phyloP scores from a whole-genome alignment of 2,329 filamentous ascomycete genomes.

The Claviceps humidiphila region DNA sequence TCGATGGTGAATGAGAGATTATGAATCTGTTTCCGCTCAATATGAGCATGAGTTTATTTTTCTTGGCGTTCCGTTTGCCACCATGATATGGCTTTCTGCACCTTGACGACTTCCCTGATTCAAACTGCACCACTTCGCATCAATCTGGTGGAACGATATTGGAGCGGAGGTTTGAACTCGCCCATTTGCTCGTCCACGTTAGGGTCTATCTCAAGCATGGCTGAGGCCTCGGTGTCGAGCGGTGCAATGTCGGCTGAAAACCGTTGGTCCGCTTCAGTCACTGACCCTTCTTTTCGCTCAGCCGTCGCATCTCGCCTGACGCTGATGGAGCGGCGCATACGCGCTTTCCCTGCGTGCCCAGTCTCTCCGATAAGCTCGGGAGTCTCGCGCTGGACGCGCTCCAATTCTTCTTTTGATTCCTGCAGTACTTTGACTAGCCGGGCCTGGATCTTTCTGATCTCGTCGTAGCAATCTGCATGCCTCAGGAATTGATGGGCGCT shows the following conservation, averaged over 20 bases:
- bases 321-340: conserved; percentile 38
- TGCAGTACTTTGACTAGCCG: conserved; percentile 51
- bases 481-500: conserved; percentile 84
- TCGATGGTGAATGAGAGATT: not conserved
- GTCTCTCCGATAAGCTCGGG: conserved; percentile 27
- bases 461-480: conserved; percentile 69
- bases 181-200: conserved; percentile 27
- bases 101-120: not conserved
- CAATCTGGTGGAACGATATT: conserved; percentile 29
- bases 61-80: not conserved
- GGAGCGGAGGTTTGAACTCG: conserved; percentile 24
- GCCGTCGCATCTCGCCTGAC: conserved; percentile 33
- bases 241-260: conserved; percentile 12
- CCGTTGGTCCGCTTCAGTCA: conserved; percentile 12
- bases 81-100: too few relatives aligned
- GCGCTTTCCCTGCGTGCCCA: conserved; percentile 26
- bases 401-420: conserved; percentile 45
- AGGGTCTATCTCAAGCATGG: conserved; percentile 21
- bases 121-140: conserved; percentile 19
- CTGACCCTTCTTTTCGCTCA: conserved; percentile 16
- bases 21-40: too few relatives aligned
- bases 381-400: conserved; percentile 40
- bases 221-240: conserved; percentile 8
- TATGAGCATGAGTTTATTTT: too few relatives aligned
- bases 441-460: conserved; percentile 56